Conservation (phyloP, 2,329 filamentous ascomycete genomes). For the Stemphylium beticola region DNA sequence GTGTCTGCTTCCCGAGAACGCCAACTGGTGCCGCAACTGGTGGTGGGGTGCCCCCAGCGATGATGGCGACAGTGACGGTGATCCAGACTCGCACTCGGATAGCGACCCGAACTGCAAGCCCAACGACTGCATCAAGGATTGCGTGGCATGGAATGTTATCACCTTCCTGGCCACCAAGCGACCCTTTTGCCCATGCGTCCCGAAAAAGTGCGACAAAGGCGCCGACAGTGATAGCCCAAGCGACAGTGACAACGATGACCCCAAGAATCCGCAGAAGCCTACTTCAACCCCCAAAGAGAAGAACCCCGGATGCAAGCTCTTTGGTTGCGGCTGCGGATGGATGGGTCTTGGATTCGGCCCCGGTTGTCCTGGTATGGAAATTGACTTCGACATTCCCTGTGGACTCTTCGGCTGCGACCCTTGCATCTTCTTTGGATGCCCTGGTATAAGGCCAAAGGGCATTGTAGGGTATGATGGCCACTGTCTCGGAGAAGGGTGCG, state of each 20-base stretch:
- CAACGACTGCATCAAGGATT: slow-evolving; percentile 18
- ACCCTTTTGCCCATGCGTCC: slow-evolving; percentile 19
- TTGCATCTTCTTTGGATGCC: slow-evolving; percentile 25
- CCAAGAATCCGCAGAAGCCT: slow-evolving; percentile 3
- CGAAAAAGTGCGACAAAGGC: slow-evolving; percentile 14
- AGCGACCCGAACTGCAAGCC: slow-evolving; percentile 14
- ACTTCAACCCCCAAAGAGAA: slow-evolving; percentile 6
- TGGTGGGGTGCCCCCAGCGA: slow-evolving; percentile 4
- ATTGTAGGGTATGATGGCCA: slow-evolving; percentile 25
- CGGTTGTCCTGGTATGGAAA: slow-evolving; percentile 14
- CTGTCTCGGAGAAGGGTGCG: slow-evolving; percentile 24
- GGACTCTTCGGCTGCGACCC: slow-evolving; percentile 29
- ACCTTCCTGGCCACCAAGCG: slow-evolving; percentile 15
- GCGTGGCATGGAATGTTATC: slow-evolving; percentile 3
- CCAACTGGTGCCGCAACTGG: slow-evolving; percentile 13
- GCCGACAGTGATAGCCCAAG: slow-evolving; percentile 13
- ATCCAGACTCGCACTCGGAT: slow-evolving; percentile 12
- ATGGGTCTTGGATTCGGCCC: slow-evolving; percentile 31
- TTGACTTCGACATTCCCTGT: slow-evolving; percentile 7
- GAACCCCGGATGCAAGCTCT: slow-evolving; percentile 17
- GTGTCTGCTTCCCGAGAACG: slow-evolving; percentile 12
- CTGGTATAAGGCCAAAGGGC: slow-evolving; percentile 10
- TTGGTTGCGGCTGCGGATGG: slow-evolving; percentile 35
- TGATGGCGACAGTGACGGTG: neutral
- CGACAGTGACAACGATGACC: slow-evolving; percentile 13